These are phyloP conservation scores for Tanacetum coccineum DNA, from an alignment of 129 eudicot genomes.

Conservation along the genomic window DNA sequence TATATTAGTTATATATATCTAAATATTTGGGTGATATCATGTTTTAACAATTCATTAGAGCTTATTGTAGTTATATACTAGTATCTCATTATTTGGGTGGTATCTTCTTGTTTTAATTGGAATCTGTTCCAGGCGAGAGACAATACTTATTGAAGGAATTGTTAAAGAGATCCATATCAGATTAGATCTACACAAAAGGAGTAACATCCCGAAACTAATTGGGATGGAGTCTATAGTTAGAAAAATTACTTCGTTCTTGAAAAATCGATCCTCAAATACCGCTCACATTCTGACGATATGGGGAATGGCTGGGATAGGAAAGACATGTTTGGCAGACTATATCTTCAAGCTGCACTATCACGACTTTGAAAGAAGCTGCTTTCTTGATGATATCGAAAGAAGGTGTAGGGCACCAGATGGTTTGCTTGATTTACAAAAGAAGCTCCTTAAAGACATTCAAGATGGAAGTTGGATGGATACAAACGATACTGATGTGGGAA, in stretches of 20 bases:
- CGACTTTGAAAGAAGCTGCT: conserved; percentile 26
- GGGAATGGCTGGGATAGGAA: conserved; percentile 35
- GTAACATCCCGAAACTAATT: background rate
- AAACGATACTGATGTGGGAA: conserved; percentile 9
- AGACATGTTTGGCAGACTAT: conserved; percentile 29
- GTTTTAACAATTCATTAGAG: too few species aligned
- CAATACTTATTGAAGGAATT: conserved; percentile 1
- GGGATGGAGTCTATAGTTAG: background rate
- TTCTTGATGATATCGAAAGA: conserved; percentile 16
- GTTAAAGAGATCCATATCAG: background rate
- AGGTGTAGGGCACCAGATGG: conserved; percentile 4
- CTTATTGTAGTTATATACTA: too few species aligned
- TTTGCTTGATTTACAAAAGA: conserved; percentile 29
- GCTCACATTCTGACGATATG: background rate
- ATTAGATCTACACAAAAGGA: conserved; percentile 6
- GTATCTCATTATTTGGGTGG: background rate
- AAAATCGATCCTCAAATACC: background rate
- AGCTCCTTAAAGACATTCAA: conserved; percentile 22
- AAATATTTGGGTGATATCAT: background rate
- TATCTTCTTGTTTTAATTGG: background rate
- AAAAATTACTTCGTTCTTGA: conserved; percentile 9
- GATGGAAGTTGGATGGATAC: background rate
- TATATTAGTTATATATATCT: background rate
- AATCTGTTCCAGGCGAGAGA: conserved; percentile 4
- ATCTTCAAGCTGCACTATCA: conserved; percentile 10